phyloP scores from a whole-genome alignment of 495 filamentous ascomycete species.

The Cercophora samala region DNA sequence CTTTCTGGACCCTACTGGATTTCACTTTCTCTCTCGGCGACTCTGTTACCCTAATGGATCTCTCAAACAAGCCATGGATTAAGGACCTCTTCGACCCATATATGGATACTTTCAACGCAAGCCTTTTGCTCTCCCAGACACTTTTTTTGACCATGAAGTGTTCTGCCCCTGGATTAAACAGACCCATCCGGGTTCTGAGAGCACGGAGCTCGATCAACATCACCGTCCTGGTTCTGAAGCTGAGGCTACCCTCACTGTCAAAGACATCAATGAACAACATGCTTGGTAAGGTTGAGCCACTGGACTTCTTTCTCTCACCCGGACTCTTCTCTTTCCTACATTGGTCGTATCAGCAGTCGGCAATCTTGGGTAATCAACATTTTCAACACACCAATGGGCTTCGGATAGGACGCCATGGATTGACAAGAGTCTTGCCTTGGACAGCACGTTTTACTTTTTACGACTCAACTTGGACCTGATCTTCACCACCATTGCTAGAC shows the following conservation, averaged over 20 bases:
- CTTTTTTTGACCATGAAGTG: neutral
- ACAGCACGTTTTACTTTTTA: neutral
- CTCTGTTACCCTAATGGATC: neutral
- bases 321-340: neutral
- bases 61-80: neutral
- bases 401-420: neutral
- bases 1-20: constrained; percentile 1
- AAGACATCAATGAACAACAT: neutral
- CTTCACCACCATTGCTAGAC: neutral
- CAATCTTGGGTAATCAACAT: neutral
- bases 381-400: neutral
- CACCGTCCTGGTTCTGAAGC: neutral
- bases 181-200: neutral
- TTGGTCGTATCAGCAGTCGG: neutral
- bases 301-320: neutral
- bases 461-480: neutral
- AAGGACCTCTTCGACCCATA: constrained; percentile 1
- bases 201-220: neutral
- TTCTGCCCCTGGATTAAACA: neutral
- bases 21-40: neutral
- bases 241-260: neutral
- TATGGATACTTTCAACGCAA: neutral
- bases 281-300: neutral
- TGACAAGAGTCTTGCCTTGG: neutral
- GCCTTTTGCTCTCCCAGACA: neutral